These are phyloP conservation scores for Botrytis porri DNA, from an alignment of 2,329 filamentous ascomycete species.

Conservation along the genomic window DNA sequence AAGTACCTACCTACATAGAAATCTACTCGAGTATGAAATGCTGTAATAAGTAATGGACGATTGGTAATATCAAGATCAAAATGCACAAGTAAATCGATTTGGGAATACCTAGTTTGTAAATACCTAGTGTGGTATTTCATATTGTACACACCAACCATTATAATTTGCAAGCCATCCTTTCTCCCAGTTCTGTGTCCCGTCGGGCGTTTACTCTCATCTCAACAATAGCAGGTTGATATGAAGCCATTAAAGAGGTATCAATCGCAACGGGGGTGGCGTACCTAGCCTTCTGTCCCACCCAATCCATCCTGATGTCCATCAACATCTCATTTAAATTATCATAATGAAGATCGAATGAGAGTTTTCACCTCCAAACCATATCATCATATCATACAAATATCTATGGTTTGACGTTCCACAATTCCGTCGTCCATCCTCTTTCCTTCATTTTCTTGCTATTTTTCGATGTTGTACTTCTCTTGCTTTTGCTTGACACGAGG, in stretches of 20 bases:
- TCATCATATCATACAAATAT: background rate
- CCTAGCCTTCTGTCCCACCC: slow-evolving; percentile 10
- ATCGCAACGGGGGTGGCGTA: slow-evolving; percentile 5
- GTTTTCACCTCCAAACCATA: background rate
- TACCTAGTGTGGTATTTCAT: background rate
- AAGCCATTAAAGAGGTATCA: slow-evolving; percentile 5
- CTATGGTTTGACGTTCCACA: slow-evolving; percentile 47
- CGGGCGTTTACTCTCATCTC: background rate
- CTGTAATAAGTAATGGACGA: too few species aligned
- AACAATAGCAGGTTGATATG: slow-evolving; percentile 7
- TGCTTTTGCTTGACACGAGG: slow-evolving; percentile 50
- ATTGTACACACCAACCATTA: slow-evolving; percentile 8
- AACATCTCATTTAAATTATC: background rate
- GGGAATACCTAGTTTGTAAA: background rate
- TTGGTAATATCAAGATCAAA: background rate
- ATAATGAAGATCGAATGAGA: background rate
- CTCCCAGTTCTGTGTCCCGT: background rate
- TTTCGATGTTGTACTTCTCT: slow-evolving; percentile 44
- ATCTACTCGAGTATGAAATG: too few species aligned
- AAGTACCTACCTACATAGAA: too few species aligned
- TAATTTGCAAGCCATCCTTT: background rate
- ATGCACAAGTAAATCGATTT: background rate
- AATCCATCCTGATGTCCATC: slow-evolving; percentile 3
- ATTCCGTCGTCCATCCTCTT: slow-evolving; percentile 60
- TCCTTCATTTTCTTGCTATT: slow-evolving; percentile 59